phyloP scores from a whole-genome alignment of 2,329 filamentous ascomycete species.

The Pestalotiopsis sp. region DNA sequence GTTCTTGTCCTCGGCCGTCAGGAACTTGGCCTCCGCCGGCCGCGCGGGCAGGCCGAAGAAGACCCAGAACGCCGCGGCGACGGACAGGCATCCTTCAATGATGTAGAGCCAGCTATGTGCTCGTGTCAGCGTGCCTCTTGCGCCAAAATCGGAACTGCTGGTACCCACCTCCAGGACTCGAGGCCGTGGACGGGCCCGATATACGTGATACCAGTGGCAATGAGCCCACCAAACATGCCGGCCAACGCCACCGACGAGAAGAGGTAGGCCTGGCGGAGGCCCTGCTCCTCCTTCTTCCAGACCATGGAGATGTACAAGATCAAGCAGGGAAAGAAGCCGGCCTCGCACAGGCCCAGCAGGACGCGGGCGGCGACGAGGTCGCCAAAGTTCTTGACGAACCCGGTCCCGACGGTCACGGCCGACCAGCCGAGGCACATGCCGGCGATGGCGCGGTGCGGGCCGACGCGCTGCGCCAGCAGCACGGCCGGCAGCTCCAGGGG shows the following conservation, averaged over 20 bases:
- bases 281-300: slow-evolving; percentile 64
- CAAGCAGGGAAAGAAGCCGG: slow-evolving; percentile 61
- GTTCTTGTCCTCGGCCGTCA: slow-evolving; percentile 51
- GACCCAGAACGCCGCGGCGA: slow-evolving; percentile 55
- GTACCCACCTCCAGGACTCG: slow-evolving; percentile 64
- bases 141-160: not conserved
- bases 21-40: slow-evolving; percentile 60
- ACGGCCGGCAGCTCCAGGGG: not conserved
- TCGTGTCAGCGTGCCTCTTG: not conserved
- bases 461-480: slow-evolving; percentile 38
- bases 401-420: slow-evolving; percentile 24
- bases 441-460: slow-evolving; percentile 27
- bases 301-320: slow-evolving; percentile 65
- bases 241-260: slow-evolving; percentile 63
- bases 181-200: slow-evolving; percentile 62
- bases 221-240: slow-evolving; percentile 65
- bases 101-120: slow-evolving; percentile 49
- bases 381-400: slow-evolving; percentile 22
- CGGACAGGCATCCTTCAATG: slow-evolving; percentile 56
- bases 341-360: slow-evolving; percentile 59
- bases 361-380: slow-evolving; percentile 37
- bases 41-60: slow-evolving; percentile 62
- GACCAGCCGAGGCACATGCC: slow-evolving; percentile 29
- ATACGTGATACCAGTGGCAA: slow-evolving; percentile 66
- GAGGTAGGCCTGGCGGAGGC: slow-evolving; percentile 63